These are phyloP conservation scores for Murraya koenigii DNA, from an alignment of 345 rosid genomes.

Conservation along the genomic window DNA sequence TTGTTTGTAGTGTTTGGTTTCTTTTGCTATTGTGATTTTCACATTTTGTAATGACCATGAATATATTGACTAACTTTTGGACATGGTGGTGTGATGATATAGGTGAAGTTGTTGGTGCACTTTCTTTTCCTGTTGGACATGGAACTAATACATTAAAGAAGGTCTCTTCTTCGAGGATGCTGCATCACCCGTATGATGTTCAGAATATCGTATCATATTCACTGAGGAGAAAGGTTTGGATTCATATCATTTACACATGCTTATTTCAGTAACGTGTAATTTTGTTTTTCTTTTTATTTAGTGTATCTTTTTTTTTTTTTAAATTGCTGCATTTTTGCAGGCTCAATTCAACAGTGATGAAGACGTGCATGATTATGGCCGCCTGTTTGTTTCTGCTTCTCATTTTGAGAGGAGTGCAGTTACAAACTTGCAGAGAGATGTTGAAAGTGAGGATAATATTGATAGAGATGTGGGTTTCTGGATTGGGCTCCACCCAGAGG, in stretches of 20 bases:
- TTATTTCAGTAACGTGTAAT: not conserved
- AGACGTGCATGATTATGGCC: constrained; percentile 54
- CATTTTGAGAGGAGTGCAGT: constrained; percentile 68
- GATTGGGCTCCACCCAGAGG: constrained; percentile 63
- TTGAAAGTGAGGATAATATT: constrained; percentile 35
- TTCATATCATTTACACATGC: constrained; percentile 3
- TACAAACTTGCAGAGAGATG: constrained; percentile 52
- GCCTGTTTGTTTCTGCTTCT: constrained; percentile 66
- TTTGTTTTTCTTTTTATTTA: not conserved
- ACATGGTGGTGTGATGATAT: constrained; percentile 26
- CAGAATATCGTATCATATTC: constrained; percentile 56
- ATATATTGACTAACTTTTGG: not conserved
- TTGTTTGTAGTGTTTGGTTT: not conserved
- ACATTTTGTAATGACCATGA: not conserved
- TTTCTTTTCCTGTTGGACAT: constrained; percentile 81
- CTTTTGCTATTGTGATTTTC: not conserved
- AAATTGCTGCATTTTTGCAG: constrained; percentile 29
- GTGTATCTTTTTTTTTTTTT: not conserved
- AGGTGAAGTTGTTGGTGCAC: constrained; percentile 96
- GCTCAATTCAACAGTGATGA: constrained; percentile 46
- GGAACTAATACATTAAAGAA: constrained; percentile 60
- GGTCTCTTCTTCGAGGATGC: constrained; percentile 73
- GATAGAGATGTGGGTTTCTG: constrained; percentile 85
- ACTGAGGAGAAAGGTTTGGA: constrained; percentile 60
- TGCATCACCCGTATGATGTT: constrained; percentile 51